Evolutionary conservation across 208 protist genomes (phyloP).

Genomic region (Trypanosoma boissoni): DNA sequence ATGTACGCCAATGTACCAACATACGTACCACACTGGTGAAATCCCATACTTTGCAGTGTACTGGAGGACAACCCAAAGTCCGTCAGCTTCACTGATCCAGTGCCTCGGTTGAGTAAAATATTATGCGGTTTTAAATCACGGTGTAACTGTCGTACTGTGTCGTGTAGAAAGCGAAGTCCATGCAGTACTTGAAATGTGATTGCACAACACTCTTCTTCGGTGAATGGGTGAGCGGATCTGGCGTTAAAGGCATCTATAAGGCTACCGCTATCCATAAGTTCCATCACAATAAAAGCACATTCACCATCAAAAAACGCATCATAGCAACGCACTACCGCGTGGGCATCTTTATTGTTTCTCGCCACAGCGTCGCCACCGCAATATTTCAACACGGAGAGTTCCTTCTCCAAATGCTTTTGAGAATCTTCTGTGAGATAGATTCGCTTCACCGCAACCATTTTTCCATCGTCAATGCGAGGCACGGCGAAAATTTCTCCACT

Average conservation of each 20-base stretch:
- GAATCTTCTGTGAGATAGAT: constrained; percentile 28
- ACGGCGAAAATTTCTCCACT: constrained; percentile 23
- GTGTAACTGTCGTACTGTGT: constrained; percentile 57
- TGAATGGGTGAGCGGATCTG: constrained; percentile 10
- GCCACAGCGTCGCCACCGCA: neutral
- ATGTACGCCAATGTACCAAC: constrained; percentile 40
- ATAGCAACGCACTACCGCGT: constrained; percentile 20
- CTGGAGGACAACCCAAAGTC: constrained; percentile 71
- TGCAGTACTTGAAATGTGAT: constrained; percentile 33
- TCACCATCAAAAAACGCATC: constrained; percentile 19
- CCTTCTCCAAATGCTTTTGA: constrained; percentile 23
- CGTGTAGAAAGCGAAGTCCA: constrained; percentile 26
- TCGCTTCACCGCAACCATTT: constrained; percentile 30
- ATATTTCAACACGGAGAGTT: constrained; percentile 20
- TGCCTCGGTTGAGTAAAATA: constrained; percentile 94
- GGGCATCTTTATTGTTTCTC: constrained; percentile 7
- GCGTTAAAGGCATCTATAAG: constrained; percentile 22
- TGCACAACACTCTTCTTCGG: constrained; percentile 24
- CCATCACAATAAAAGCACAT: constrained; percentile 28
- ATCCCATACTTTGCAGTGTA: constrained; percentile 27
- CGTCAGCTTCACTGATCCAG: constrained; percentile 86
- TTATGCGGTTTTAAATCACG: constrained; percentile 97
- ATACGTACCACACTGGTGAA: constrained; percentile 29
- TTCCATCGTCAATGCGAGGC: constrained; percentile 21
- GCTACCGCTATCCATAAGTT: constrained; percentile 30